A percentile compares a stretch with the other conserved stretches of the same genome.
Evolutionary conservation across 345 rosid genomes (phyloP).

Genomic region (Eucalyptus sp.): DNA sequence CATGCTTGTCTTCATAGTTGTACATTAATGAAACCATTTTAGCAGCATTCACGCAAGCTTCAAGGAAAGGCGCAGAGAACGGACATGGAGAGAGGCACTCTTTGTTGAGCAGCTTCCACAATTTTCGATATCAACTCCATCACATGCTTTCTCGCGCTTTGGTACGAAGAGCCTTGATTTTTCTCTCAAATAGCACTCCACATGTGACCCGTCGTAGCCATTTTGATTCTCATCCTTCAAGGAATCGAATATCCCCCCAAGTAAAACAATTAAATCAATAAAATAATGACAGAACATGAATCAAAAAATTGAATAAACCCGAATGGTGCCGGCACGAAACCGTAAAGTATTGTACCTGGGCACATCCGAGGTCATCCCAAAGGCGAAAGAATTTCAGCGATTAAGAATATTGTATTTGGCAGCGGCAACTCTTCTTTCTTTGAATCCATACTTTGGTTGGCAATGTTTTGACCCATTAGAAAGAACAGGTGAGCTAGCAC

Average conservation of each 20-base stretch:
- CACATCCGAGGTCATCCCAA: constrained; percentile 57
- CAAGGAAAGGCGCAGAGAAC: constrained; percentile 12
- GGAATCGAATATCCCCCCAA: neutral
- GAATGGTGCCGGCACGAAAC: neutral
- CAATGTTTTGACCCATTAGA: neutral
- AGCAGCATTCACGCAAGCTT: too few species aligned
- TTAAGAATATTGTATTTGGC: constrained; percentile 21
- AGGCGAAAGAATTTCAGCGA: constrained; percentile 35
- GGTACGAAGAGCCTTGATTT: constrained; percentile 2
- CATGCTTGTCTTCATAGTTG: too few species aligned
- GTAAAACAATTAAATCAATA: neutral
- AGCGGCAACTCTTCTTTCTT: neutral
- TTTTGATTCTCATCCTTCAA: neutral
- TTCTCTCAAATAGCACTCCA: constrained; percentile 41
- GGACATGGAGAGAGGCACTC: constrained; percentile 21
- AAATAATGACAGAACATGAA: neutral
- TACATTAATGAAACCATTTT: too few species aligned
- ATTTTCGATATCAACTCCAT: constrained; percentile 14
- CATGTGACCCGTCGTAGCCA: constrained; percentile 34
- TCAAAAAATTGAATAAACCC: neutral
- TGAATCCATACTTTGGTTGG: neutral
- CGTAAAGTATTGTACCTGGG: constrained; percentile 2
- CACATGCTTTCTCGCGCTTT: constrained; percentile 15
- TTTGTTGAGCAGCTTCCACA: constrained; percentile 37
- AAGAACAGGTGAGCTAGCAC: neutral